phyloP scores from a whole-genome alignment of 148 eudicot species.

The Talinum fruticosum region DNA sequence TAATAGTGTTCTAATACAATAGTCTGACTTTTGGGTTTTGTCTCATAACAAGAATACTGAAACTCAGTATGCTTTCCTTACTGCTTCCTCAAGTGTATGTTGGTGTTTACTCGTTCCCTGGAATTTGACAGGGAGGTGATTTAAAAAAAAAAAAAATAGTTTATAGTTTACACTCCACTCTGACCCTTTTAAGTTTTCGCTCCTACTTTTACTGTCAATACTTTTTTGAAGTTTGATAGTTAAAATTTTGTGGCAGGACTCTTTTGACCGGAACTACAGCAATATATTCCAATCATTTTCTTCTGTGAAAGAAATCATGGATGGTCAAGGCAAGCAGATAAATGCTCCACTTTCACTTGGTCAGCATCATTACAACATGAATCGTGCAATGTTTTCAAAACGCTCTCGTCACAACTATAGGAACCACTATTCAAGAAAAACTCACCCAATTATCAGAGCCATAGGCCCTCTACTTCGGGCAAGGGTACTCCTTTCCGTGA shows the following conservation, averaged over 20 bases:
- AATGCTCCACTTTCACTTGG: slow-evolving; percentile 33
- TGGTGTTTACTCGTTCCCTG: not conserved
- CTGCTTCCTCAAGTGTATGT: not conserved
- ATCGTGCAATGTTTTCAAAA: slow-evolving; percentile 38
- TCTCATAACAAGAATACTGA: not conserved
- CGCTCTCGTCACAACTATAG: slow-evolving; percentile 55
- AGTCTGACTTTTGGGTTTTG: not conserved
- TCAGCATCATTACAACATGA: slow-evolving; percentile 44
- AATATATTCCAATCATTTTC: slow-evolving; percentile 31
- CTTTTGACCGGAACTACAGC: slow-evolving; percentile 21
- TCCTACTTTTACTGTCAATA: not conserved
- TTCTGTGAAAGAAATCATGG: slow-evolving; percentile 44
- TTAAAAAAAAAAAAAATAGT: no score
- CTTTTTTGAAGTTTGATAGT: not conserved
- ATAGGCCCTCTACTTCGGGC: slow-evolving; percentile 54
- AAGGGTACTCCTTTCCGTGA: slow-evolving; percentile 38
- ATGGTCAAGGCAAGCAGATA: slow-evolving; percentile 37
- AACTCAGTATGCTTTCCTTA: not conserved
- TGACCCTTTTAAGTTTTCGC: not conserved
- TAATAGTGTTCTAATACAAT: not conserved
- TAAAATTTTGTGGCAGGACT: slow-evolving; percentile 9
- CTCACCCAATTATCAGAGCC: slow-evolving; percentile 29
- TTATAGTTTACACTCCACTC: not conserved
- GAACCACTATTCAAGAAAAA: slow-evolving; percentile 54
- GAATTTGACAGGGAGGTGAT: not conserved